Conservation (phyloP, 305 asterid genomes). For the Caryopteris hybrid region DNA sequence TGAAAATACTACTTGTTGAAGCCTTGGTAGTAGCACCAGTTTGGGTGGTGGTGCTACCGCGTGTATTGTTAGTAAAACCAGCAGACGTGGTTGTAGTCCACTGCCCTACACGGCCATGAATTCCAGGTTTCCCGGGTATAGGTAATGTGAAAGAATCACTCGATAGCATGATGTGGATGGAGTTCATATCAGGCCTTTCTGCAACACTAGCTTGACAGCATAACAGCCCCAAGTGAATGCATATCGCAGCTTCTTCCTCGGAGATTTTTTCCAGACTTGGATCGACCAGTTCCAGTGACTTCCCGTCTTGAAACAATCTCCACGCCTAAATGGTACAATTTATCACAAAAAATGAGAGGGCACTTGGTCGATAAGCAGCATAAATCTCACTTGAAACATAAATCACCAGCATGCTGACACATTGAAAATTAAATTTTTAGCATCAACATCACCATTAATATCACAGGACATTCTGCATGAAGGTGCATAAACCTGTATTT, state of each 20-base stretch:
- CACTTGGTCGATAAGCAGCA: no score
- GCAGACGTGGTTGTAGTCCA: conserved; percentile 46
- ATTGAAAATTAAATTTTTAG: no score
- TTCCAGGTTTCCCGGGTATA: conserved; percentile 65
- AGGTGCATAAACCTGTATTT: no score
- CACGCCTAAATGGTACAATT: conserved; percentile 42
- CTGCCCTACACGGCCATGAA: conserved; percentile 58
- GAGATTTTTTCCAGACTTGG: conserved; percentile 33
- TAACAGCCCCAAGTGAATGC: conserved; percentile 64
- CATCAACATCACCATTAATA: no score
- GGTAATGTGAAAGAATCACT: conserved; percentile 64
- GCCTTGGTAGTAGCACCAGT: conserved; percentile 37
- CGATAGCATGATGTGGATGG: conserved; percentile 53
- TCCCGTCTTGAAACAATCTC: conserved; percentile 46
- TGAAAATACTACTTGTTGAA: conserved; percentile 29
- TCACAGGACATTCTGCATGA: no score
- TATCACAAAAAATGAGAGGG: no score
- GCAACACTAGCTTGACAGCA: conserved; percentile 73
- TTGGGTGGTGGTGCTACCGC: conserved; percentile 28
- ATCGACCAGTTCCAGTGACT: conserved; percentile 50
- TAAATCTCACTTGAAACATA: no score
- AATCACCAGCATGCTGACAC: no score
- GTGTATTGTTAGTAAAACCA: conserved; percentile 39
- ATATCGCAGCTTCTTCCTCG: conserved; percentile 53
- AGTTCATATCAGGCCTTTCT: conserved; percentile 74